Percentiles rank a stretch among this genome's conserved stretches.
Evolutionary conservation across 2,329 filamentous ascomycete species (phyloP).

Genomic region (Scopulariopsis brevicaulis): DNA sequence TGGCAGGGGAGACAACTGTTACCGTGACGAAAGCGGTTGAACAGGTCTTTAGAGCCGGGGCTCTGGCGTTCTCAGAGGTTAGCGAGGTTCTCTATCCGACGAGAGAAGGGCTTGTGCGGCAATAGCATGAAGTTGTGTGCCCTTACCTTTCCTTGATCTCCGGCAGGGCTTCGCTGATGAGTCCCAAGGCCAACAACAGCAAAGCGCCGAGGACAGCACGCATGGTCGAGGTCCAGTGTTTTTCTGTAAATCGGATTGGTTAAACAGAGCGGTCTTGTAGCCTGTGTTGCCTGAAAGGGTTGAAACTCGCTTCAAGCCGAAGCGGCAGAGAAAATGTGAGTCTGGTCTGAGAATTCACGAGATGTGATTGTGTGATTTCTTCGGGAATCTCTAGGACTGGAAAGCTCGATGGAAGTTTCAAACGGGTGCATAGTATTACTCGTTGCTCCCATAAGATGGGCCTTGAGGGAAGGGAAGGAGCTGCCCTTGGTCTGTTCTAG

Average conservation of each 20-base stretch:
- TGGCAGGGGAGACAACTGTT: neutral
- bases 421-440: neutral
- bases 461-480: neutral
- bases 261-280: neutral
- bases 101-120: neutral
- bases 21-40: neutral
- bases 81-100: neutral
- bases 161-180: neutral
- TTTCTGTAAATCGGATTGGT: neutral
- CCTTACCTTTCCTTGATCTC: neutral
- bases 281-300: neutral
- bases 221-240: neutral
- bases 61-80: neutral
- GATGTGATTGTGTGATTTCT: neutral
- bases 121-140: neutral
- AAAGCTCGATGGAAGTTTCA: neutral
- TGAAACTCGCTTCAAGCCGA: neutral
- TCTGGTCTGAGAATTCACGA: neutral
- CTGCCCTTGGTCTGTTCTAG: neutral
- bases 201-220: neutral
- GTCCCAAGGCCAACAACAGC: neutral
- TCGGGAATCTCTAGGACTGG: neutral
- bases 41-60: neutral
- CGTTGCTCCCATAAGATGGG: neutral
- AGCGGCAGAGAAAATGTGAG: neutral